These are phyloP conservation scores for Globisporangium mamillatum DNA, from an alignment of 352 stramenopile species.

Conservation along the genomic window DNA sequence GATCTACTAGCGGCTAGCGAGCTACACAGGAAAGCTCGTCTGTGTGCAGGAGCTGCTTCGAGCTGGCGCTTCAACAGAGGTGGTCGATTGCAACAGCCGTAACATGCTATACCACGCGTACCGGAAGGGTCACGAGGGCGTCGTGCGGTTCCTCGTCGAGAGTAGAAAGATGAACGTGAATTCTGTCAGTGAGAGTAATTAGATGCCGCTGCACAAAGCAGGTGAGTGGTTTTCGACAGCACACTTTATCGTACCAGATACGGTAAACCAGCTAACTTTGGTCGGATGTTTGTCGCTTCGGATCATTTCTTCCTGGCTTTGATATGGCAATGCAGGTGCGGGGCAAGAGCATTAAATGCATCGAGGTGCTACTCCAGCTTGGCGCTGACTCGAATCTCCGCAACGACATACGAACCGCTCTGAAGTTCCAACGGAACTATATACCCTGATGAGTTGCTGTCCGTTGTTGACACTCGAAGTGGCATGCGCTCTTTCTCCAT, in stretches of 20 bases:
- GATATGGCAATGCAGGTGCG: constrained; percentile 18
- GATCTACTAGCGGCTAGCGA: neutral
- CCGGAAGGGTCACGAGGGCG: constrained; percentile 58
- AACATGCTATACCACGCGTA: constrained; percentile 75
- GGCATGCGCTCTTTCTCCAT: neutral
- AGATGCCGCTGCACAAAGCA: constrained; percentile 81
- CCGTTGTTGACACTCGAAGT: too few relatives aligned
- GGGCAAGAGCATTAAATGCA: constrained; percentile 48
- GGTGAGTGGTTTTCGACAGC: constrained; percentile 21
- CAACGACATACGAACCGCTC: constrained; percentile 42
- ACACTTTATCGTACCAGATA: neutral
- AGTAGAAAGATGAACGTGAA: constrained; percentile 54
- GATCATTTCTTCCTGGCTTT: neutral
- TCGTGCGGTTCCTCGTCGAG: constrained; percentile 52
- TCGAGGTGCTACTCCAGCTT: constrained; percentile 58
- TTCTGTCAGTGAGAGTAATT: constrained; percentile 52
- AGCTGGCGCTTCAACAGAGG: constrained; percentile 31
- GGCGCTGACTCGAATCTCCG: constrained; percentile 49
- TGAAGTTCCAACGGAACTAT: neutral
- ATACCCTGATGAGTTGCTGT: neutral
- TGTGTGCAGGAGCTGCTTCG: constrained; percentile 55
- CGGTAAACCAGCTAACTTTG: neutral
- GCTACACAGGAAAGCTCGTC: constrained; percentile 52
- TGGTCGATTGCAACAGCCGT: constrained; percentile 49
- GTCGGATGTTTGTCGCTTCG: neutral